Evolutionary conservation across 352 stramenopile species (phyloP), one percentile per base, ranked within the genome.

Genomic region (Pythium brachiatum): DNA sequence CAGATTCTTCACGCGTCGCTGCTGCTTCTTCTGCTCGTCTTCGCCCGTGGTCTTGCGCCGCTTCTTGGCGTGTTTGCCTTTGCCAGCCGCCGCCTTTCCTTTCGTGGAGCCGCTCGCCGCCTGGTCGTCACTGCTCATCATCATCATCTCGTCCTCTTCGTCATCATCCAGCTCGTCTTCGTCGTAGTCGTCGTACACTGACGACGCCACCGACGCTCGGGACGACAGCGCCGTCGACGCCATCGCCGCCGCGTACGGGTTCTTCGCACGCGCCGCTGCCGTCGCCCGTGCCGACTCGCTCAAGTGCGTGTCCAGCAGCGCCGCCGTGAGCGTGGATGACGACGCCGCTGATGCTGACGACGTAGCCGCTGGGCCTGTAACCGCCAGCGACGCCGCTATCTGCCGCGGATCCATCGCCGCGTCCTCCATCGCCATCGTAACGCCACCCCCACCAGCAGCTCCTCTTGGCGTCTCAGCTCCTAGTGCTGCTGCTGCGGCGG

Each of bases 1-100:
- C 20, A 89, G 61, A 51, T 92, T 92, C 67, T 87, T 88, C 53
- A 85, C 76, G n/a, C 82, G 78, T 2, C 83, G 77, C 51, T 72
- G 70, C 51, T 87, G 77, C 57, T 89, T 88, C 51, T 86, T 84
- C 44, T 78, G 66, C 16, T 73, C 56, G 25, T 78, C 76, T 38
- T 83, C 66, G 25, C 60, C 62, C 12, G 41, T 32, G 21, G 48
- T 27, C 23, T 62, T 68, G 18, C 54, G 53, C n/a, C 59, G 66
- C 51, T 63, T 73, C 16, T 48, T 48, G 3, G 23, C 44, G 41
- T 53, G 53, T 21, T 68, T 60, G 20, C 59, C 50, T 29, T 53
- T 43, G 1, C 16, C 21, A 13, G 51, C 13, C 0, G 51, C 13
- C 0, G n/a, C 57, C 8, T 59, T 50, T 21, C n/a, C 43, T 2